phyloP scores from a whole-genome alignment of 306 rosid genomes.

The Acacia acuminata region DNA sequence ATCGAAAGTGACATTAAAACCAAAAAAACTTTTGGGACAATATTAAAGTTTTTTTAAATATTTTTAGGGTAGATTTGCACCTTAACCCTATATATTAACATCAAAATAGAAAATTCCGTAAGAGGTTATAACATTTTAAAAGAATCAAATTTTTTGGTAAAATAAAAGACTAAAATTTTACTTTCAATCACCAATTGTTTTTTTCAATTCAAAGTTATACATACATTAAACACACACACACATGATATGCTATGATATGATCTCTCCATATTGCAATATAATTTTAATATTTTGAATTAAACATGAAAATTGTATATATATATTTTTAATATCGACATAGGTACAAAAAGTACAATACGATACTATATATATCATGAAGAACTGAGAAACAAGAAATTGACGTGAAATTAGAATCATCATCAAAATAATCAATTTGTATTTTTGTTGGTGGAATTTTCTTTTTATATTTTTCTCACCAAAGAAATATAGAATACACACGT shows the following conservation, averaged over 20 bases:
- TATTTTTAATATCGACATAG: neutral
- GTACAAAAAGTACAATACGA: neutral
- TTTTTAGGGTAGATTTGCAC: no score
- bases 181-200: neutral
- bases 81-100: no score
- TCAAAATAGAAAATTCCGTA: no score
- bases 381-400: neutral
- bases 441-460: constrained; percentile 7
- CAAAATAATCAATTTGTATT: neutral
- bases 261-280: neutral
- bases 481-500: neutral
- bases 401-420: neutral
- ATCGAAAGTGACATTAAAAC: fast-evolving
- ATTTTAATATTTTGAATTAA: neutral
- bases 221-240: no score
- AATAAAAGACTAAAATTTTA: no score
- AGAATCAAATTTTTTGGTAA: no score
- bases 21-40: no score
- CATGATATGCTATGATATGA: no score
- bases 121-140: no score
- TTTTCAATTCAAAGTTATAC: no score
- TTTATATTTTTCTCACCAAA: neutral
- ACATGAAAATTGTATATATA: neutral
- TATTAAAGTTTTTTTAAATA: no score
- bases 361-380: neutral